Evolutionary conservation across 331 rosid genomes (phyloP), one percentile per base, ranked within the genome.

Genomic region (Pyracantha coccinea): DNA sequence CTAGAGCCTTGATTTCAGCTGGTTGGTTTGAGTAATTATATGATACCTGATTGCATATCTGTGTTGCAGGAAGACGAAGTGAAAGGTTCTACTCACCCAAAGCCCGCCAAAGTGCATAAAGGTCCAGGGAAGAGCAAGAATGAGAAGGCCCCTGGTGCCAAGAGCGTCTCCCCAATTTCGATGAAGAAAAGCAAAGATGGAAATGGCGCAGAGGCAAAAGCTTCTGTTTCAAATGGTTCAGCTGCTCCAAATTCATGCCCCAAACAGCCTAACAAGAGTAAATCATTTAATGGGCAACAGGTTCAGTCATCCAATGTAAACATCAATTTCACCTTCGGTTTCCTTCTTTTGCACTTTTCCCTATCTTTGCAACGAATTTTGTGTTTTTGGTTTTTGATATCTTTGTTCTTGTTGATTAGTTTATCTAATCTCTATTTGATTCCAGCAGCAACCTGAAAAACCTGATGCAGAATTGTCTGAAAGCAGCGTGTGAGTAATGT

Each of bases 151-250:
- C 73, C 80, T 23, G 77, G 82, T 75, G 71, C 81, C 17, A 85
- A 73, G 83, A 82, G 54, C 28, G 60, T 67, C 85, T 76, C 80
- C 66, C 77, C 86, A 62, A 75, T 80, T 76, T 72, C 19, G 38
- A 72, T 59, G 14, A 86, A 77, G 80, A 88, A 79, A 83, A 77
- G 52, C 84, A 86, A 83, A 82, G 93, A 86, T 68, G 94, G 88
- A 82, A 83, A 89, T 72, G 87, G 69, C 78, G 88, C 72, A 28
- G 83, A 80, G 71, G 84, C 75, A 55, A 55, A 77, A 75, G 66
- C 96, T 79, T 19, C 87, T 80, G 84, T 75, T 78, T 70, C 92
- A 21, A 96, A 90, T 84, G 97, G 94, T 79, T 82, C 87, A 24
- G 78, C 68, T 55, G 74, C 77, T 76, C 80, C 75, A 38, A 88